Conservation (phyloP, 2,329 filamentous ascomycete species). For the Penicillium sp. region DNA sequence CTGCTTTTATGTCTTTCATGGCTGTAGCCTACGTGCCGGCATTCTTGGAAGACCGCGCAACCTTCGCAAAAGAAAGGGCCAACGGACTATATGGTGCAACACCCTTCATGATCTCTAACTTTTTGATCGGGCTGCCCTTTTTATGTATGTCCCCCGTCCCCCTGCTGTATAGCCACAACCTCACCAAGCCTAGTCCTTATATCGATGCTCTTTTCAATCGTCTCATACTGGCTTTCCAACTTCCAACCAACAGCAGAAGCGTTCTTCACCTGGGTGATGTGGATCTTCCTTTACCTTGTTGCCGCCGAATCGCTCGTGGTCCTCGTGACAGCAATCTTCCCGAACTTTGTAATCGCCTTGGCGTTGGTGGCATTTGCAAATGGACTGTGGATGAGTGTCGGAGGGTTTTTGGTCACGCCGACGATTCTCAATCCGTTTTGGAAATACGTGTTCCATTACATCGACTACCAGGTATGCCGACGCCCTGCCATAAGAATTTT, state of each 20-base stretch:
- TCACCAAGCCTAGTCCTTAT: constrained; percentile 60
- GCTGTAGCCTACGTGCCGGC: constrained; percentile 82
- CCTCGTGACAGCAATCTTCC: constrained; percentile 70
- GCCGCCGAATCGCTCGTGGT: constrained; percentile 83
- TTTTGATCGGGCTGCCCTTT: constrained; percentile 78
- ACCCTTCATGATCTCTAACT: constrained; percentile 75
- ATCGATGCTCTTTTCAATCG: constrained; percentile 70
- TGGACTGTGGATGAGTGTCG: constrained; percentile 85
- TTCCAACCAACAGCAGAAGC: constrained; percentile 66
- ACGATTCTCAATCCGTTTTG: constrained; percentile 78
- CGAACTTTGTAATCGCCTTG: constrained; percentile 77
- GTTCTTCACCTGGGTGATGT: constrained; percentile 79
- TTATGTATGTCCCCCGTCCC: constrained; percentile 54
- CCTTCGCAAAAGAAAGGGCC: constrained; percentile 74
- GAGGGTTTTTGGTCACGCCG: constrained; percentile 77
- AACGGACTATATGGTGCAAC: constrained; percentile 80
- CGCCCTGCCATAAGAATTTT: background rate
- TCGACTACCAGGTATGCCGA: constrained; percentile 69
- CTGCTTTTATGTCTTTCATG: constrained; percentile 79
- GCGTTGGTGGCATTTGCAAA: constrained; percentile 83
- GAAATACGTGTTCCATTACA: constrained; percentile 85
- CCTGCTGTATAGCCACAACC: background rate
- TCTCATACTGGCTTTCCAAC: constrained; percentile 79
- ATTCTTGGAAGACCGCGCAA: constrained; percentile 75
- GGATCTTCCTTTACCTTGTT: constrained; percentile 81